These are phyloP conservation scores for Ogataea paraovalis DNA, from an alignment of 805 yeast genomes.

Conservation along the genomic window DNA sequence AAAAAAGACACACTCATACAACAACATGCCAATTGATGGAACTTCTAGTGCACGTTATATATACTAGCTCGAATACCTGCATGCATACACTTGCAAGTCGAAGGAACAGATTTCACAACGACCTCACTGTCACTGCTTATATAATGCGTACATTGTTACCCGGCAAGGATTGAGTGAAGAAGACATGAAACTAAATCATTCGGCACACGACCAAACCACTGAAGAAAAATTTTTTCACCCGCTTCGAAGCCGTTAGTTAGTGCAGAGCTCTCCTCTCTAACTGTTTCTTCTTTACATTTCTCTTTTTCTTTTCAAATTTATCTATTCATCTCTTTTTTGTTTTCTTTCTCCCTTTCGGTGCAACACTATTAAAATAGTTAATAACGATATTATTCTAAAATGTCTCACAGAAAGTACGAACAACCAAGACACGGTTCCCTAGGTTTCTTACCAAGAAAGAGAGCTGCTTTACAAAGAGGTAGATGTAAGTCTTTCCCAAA, in stretches of 20 bases:
- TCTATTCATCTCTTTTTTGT: not conserved
- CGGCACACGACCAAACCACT: too few species aligned
- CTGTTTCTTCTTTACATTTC: not conserved
- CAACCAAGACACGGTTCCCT: conserved; percentile 99
- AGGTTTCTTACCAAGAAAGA: conserved; percentile 99
- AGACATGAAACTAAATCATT: too few species aligned
- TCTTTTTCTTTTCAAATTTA: not conserved
- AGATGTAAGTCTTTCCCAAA: conserved; percentile 99
- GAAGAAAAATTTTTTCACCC: too few species aligned
- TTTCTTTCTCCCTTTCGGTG: not conserved
- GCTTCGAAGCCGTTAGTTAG: not conserved
- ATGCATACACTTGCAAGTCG: too few species aligned
- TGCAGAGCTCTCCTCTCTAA: not conserved
- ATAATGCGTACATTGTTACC: too few species aligned
- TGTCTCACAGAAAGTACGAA: conserved; percentile 99
- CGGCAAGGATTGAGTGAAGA: too few species aligned
- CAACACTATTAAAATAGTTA: conserved; percentile 5
- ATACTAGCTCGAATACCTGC: too few species aligned
- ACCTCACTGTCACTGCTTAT: too few species aligned
- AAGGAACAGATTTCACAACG: too few species aligned
- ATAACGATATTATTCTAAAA: conserved; percentile 29
- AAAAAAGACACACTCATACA: too few species aligned
- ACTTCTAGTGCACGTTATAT: too few species aligned
- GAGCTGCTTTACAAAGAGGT: conserved; percentile 98
- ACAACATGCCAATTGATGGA: too few species aligned